phyloP scores from a whole-genome alignment of 306 rosid genomes.

The Medicago arabica region DNA sequence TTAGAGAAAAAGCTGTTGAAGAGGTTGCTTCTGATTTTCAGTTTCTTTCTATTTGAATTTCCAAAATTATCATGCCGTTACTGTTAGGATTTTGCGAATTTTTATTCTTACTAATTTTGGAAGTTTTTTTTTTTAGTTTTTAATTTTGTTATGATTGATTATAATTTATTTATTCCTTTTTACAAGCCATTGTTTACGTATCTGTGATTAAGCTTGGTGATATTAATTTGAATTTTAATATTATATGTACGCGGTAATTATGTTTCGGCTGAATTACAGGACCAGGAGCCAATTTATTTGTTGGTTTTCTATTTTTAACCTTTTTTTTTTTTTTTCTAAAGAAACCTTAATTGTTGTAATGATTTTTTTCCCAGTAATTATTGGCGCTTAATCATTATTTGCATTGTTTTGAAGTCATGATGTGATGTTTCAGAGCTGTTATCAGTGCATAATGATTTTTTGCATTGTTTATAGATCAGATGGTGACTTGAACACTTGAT shows the following conservation, averaged over 20 bases:
- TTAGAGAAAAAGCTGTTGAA: constrained; percentile 96
- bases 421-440: not conserved
- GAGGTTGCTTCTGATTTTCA: constrained; percentile 61
- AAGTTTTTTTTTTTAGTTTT: constrained; percentile 12
- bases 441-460: constrained; percentile 8
- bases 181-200: not conserved
- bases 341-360: constrained; percentile 14
- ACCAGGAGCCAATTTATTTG: constrained; percentile 11
- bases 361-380: constrained; percentile 9
- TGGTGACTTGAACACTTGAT: constrained; percentile 34
- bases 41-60: not conserved
- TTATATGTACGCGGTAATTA: constrained; percentile 19
- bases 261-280: constrained; percentile 11
- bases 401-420: not conserved
- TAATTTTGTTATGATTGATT: constrained; percentile 25
- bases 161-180: not conserved
- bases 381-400: constrained; percentile 16
- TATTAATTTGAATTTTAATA: constrained; percentile 29
- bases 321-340: no score
- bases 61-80: not conserved
- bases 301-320: constrained; percentile 4
- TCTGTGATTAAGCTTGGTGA: constrained; percentile 22
- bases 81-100: constrained; percentile 24
- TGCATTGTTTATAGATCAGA: constrained; percentile 15
- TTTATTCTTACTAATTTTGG: constrained; percentile 24